Evolutionary conservation across 495 filamentous ascomycete species (phyloP), one percentile per base, ranked within the genome.

Genomic region (Aspergillus carlsbadensis): DNA sequence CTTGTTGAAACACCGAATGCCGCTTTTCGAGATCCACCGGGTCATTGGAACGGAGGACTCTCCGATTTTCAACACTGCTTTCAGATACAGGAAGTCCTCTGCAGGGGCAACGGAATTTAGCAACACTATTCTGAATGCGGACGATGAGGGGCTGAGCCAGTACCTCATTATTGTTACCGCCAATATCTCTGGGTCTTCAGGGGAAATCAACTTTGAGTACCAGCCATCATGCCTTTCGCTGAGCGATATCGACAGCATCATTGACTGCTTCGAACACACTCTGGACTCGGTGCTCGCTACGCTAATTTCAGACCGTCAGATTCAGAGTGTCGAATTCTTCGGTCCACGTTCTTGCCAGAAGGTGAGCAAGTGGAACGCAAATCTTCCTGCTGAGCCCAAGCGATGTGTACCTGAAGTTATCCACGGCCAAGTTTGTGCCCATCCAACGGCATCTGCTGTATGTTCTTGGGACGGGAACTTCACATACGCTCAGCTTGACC

Each of bases 161-260:
- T 87, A 82, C 60, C 77, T 81, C 24, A 69, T 85, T n/a, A 73
- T 79, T 26, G 78, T 83, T 22, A 81, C 83, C 35, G 83, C 82
- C 31, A 78, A 83, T 43, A 76, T 85, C 20, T 71, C 70, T 10
- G 58, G 64, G 6, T 55, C 67, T 6, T 59, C 60, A 10, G 67
- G 63, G 1, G 68, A 67, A 15, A 65, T 79, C 17, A 61, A 63
- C 11, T 77, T 79, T 61, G 67, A 62, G 42, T 79, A 74, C 56
- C 71, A 70, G 31, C 65, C 68, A 7, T 63, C 71, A 7, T 64
- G 58, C 6, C 22, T 80, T n/a, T 72, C 73, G 13, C 50, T 68
- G 1, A 58, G 44, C 20, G 70, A 76, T 29, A 66, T 70, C 6
- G 64, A 56, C 17, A 69, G 73, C 59, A 61, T 80, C 24, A 65